Evolutionary conservation across 1,139 yeast species (phyloP).

Genomic region (Taiozyma sp.): DNA sequence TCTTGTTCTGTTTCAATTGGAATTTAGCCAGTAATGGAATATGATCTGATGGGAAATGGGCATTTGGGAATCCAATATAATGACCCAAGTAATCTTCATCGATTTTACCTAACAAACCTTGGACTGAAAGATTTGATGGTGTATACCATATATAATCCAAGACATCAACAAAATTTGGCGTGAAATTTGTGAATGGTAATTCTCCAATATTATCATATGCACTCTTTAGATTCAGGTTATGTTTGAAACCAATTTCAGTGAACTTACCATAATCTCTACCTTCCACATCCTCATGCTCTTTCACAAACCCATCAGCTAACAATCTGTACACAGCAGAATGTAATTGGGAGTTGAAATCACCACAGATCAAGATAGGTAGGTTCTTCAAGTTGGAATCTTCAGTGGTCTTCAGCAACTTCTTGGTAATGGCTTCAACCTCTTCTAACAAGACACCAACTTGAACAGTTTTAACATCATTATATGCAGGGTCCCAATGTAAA

Average conservation of each 20-base stretch:
- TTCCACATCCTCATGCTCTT: slow-evolving; percentile 72
- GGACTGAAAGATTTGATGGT: slow-evolving; percentile 70
- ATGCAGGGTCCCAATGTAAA: slow-evolving; percentile 97
- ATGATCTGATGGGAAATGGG: slow-evolving; percentile 93
- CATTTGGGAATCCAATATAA: slow-evolving; percentile 90
- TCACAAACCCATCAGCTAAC: slow-evolving; percentile 72
- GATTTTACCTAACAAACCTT: slow-evolving; percentile 80
- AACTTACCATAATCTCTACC: slow-evolving; percentile 90
- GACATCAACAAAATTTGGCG: slow-evolving; percentile 89
- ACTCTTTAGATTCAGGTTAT: slow-evolving; percentile 75
- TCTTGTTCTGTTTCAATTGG: slow-evolving; percentile 52
- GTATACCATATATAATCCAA: slow-evolving; percentile 97
- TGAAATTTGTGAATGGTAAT: slow-evolving; percentile 88
- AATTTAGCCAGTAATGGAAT: slow-evolving; percentile 78
- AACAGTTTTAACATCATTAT: slow-evolving; percentile 92
- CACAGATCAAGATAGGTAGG: slow-evolving; percentile 79
- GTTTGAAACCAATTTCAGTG: slow-evolving; percentile 86
- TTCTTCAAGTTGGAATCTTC: slow-evolving; percentile 51
- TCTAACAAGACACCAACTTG: slow-evolving; percentile 92
- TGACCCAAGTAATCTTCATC: slow-evolving; percentile 73
- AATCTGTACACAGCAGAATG: slow-evolving; percentile 92
- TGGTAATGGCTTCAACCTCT: slow-evolving; percentile 65
- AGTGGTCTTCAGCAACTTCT: slow-evolving; percentile 40
- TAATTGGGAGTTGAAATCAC: slow-evolving; percentile 89
- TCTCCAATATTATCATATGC: slow-evolving; percentile 85